Base-by-base conservation (phyloP, 805 yeast genomes). In the Lipomyces lipofer region DNA sequence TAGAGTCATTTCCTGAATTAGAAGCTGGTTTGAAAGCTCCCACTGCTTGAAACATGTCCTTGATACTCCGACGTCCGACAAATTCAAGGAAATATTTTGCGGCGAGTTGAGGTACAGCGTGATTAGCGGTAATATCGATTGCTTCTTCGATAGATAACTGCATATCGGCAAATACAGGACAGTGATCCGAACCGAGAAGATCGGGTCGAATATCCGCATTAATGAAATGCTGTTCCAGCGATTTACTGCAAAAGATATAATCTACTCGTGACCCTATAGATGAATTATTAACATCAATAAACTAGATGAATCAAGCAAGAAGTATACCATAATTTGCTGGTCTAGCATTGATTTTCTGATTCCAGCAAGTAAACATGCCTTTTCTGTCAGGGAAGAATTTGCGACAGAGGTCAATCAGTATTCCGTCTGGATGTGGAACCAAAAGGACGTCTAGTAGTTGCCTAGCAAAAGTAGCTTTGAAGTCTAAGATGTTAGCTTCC, bases 361-460 rank as follows among this genome's bases (percentile, higher is more conserved):
- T 91, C 99, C 99, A 92, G 44, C 91, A 94, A 0, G 97, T 90
- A 66, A 86, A 94, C 80, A 90, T 75, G 21, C 80, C 82, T 64
- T 78, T 66, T 45, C 82, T 73, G 13, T 85, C 70, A 0, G 85
- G 83, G 57, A 84, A 84, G 1, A 67, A 52, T 27, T 69, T 66
- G 42, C 97, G 74, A 25, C 62, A 55, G 2, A 49, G n/a, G 28
- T 64, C 66, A 32, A 52, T 38, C 17, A 63, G 44, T 4, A 62
- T 36, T 4, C 54, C 60, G 17, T 33, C 27, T 2, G 49, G 39
- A 24, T 42, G 36, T 3, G 64, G 64, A 15, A n/a, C 15, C 8
- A 62, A 45, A 7, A 58, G 49, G 7, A 35, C 21, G 33, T 62
- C 59, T 5, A 60, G 36, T 22, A 56, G 48, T n/a, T 15, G 8